Evolutionary conservation across 108 stramenopile species (phyloP).

Genomic region (Pseudonitzschia pungens): DNA sequence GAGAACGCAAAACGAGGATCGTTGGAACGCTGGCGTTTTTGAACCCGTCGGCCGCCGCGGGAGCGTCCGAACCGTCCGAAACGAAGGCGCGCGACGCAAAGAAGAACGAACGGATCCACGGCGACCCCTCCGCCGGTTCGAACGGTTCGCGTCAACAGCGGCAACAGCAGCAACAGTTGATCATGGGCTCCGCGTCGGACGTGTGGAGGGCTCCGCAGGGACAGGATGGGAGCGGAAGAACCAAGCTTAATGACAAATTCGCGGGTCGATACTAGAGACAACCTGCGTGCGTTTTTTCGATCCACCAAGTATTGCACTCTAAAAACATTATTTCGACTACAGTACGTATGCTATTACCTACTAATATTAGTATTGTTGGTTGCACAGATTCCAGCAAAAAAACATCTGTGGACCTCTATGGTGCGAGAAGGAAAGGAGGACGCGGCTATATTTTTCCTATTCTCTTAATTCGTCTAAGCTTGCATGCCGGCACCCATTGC

Average conservation of each 20-base stretch:
- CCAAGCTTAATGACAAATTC: slow-evolving; percentile 80
- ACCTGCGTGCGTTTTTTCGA: too few species aligned
- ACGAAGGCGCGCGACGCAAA: not conserved
- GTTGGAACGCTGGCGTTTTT: slow-evolving; percentile 31
- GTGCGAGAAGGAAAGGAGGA: not conserved
- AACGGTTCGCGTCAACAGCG: too few species aligned
- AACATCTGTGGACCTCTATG: not conserved
- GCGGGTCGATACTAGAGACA: slow-evolving; percentile 68
- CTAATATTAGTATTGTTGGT: not conserved
- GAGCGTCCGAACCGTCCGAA: not conserved
- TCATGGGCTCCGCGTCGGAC: slow-evolving; percentile 56
- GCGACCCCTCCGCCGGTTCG: too few species aligned
- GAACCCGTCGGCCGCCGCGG: slow-evolving; percentile 6
- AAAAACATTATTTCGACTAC: not conserved
- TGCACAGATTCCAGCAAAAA: not conserved
- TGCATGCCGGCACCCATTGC: slow-evolving; percentile 84
- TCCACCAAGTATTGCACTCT: not conserved
- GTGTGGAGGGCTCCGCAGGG: slow-evolving; percentile 72
- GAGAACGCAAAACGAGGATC: not conserved
- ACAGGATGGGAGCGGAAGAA: slow-evolving; percentile 79
- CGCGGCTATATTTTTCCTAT: slow-evolving; percentile 19
- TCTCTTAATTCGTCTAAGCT: slow-evolving; percentile 28
- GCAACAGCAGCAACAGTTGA: not conserved
- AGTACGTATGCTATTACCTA: not conserved
- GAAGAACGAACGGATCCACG: too few species aligned